Percentiles rank a stretch among this genome's conserved stretches.
Conservation (phyloP, 305 asterid genomes). For the Fraxinus angustifolia region DNA sequence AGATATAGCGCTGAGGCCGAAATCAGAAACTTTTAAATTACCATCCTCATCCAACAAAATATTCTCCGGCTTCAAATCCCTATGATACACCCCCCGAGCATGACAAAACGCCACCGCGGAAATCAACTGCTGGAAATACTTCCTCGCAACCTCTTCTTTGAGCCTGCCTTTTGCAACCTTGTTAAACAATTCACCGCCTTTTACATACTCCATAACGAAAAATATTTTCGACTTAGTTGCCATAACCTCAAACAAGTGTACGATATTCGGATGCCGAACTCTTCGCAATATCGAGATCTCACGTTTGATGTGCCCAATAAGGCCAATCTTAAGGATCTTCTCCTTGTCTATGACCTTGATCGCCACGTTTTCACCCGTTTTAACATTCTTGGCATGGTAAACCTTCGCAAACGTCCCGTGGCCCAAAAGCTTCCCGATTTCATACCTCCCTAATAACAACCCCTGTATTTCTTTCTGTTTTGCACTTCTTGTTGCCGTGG, state of each 20-base stretch:
- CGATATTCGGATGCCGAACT: slow-evolving; percentile 47
- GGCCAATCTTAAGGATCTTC: slow-evolving; percentile 38
- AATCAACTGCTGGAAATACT: slow-evolving; percentile 46
- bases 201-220: slow-evolving; percentile 45
- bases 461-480: slow-evolving; percentile 37
- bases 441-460: slow-evolving; percentile 37
- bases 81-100: slow-evolving; percentile 51
- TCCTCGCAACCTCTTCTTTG: slow-evolving; percentile 44
- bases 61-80: slow-evolving; percentile 46
- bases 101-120: slow-evolving; percentile 52
- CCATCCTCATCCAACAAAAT: slow-evolving; percentile 45
- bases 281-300: slow-evolving; percentile 46
- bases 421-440: slow-evolving; percentile 42
- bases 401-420: slow-evolving; percentile 52
- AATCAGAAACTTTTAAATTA: slow-evolving; percentile 43
- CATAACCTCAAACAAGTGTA: slow-evolving; percentile 44
- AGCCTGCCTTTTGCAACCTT: slow-evolving; percentile 46
- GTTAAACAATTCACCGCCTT: slow-evolving; percentile 43
- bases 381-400: slow-evolving; percentile 38
- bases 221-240: slow-evolving; percentile 43
- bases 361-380: slow-evolving; percentile 40
- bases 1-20: slow-evolving; percentile 41
- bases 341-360: slow-evolving; percentile 46
- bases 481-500: slow-evolving; percentile 16
- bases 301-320: slow-evolving; percentile 43